Base-by-base conservation (phyloP, 352 stramenopile genomes). In the Phytophthora megakarya region DNA sequence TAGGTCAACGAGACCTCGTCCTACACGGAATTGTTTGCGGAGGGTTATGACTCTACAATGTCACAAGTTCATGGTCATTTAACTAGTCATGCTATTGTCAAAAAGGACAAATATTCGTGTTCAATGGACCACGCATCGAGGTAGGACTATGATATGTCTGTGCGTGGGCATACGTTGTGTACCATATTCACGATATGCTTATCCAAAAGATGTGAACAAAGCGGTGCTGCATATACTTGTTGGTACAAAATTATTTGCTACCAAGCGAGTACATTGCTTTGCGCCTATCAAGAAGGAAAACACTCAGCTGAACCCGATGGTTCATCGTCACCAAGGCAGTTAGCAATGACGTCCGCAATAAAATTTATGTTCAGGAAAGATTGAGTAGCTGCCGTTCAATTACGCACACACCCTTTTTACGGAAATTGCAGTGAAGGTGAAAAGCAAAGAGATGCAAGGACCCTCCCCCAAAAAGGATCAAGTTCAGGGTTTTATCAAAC, bases 401-500 rank as follows among this genome's bases (percentile, higher is more conserved):
- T 35, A 35, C 30, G 8, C 30, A 12, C 30, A 35, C 30, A 12
- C 12, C 8, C 12, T 35, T 8, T 12, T 35, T 35, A 35, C 30
- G 12, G 30, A 35, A 12, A 35, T 35, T 13, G 8, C 30, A 35
- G 30, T 35, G 8, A 35, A 35, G 30, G 30, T 35, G 30, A 35
- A 35, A 35, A 35, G 1, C 30, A 35, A 35, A 1, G 2, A 1
- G 30, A 35, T 35, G 8, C 30, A 35, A 35, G 30, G 30, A 35
- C 30, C 30, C 12, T 13, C 46, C 3, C 46, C 46, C 16, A 15
- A n/a, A 15, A 15, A 53, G 46, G 47, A 19, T 5, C 50, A 49
- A 48, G 50, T 58, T 2, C 22, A 45, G 35, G 23, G 35, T 0
- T 38, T 38, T 25, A 16, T 57, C 10, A 57, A 57, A 22, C 21